Conservation (phyloP, 495 filamentous ascomycete species). For the Tirmania nivea region DNA sequence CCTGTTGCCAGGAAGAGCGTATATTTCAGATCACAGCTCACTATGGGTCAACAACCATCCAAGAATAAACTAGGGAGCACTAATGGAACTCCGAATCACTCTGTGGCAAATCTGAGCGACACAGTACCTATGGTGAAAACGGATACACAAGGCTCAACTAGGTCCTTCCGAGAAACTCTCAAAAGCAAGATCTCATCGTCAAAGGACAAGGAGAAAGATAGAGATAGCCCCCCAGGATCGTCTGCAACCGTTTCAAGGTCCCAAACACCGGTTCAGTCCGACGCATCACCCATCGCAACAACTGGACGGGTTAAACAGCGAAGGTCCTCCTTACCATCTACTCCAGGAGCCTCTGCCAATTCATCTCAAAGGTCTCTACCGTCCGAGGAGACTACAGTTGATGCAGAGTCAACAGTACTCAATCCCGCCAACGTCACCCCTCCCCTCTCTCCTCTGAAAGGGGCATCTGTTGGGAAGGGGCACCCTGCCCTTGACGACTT, state of each 20-base stretch:
- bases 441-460: slow-evolving; percentile 76
- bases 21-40: slow-evolving; percentile 19
- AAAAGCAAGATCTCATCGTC: slow-evolving; percentile 52
- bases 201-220: slow-evolving; percentile 35
- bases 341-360: slow-evolving; percentile 16
- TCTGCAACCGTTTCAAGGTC: slow-evolving; percentile 35
- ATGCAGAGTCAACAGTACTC: slow-evolving; percentile 16
- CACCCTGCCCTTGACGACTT: slow-evolving; percentile 63
- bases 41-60: slow-evolving; percentile 85
- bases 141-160: slow-evolving; percentile 83
- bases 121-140: slow-evolving; percentile 72
- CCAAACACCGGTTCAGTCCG: slow-evolving; percentile 47
- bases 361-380: slow-evolving; percentile 18
- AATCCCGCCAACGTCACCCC: slow-evolving; percentile 37
- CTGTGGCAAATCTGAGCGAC: slow-evolving; percentile 19
- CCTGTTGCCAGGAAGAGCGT: slow-evolving; percentile 16
- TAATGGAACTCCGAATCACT: slow-evolving; percentile 19
- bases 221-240: slow-evolving; percentile 59
- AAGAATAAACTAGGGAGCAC: slow-evolving; percentile 30
- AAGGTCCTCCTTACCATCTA: slow-evolving; percentile 20
- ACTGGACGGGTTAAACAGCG: slow-evolving; percentile 26
- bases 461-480: slow-evolving; percentile 48
- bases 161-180: slow-evolving; percentile 56
- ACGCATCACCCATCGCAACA: slow-evolving; percentile 46
- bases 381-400: slow-evolving; percentile 16